Base-by-base conservation (phyloP, 495 filamentous ascomycete genomes). In the Trichocladium antarcticum region DNA sequence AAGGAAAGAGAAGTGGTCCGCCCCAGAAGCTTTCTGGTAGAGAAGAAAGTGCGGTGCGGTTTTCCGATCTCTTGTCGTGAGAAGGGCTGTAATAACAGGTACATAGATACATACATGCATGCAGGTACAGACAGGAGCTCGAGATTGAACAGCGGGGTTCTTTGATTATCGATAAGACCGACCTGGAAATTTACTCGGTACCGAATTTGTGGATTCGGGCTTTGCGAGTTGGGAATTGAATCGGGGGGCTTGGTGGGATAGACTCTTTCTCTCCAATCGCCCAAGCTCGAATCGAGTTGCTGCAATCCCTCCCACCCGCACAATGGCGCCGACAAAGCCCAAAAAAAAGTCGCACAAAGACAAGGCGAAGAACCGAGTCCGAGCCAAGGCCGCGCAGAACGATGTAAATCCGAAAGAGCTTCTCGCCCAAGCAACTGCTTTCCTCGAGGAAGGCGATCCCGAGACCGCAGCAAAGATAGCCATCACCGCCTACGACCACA, bases 381-480 rank as follows among this genome's bases (percentile, higher is more conserved):
- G 65, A 52, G 57, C 54, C 42, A 64, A 66, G 46, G 57, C 47
- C 11, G 47, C 53, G 3, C 58, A 50, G 27, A 28, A n/a, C 15
- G 54, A 50, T 12, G 61, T 67, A 10, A 64, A 68, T 34, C 56
- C 63, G 1, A 57, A 65, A 49, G 64, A 69, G 37, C 61, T 72
- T 29, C 77, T 94, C 58, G 74, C 75, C 44, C 74, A 84, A 61
- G 85, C 88, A 14, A 76, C 79, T 7, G 69, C 75, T 40, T 74
- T 81, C 24, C 74, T 92, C 20, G 80, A 87, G 56, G 83, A 80
- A 35, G 81, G 80, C 41, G 78, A 86, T 50, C 70, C 81, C 3
- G 76, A 81, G 31, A 76, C 75, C 45, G 87, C 90, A 6, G 74
- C 85, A n/a, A 64, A 69, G 28, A 54, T 79, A 19, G 85, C 83